Conservation (phyloP, 768 basidiomycete species). For the Agrocybe chaxingu region DNA sequence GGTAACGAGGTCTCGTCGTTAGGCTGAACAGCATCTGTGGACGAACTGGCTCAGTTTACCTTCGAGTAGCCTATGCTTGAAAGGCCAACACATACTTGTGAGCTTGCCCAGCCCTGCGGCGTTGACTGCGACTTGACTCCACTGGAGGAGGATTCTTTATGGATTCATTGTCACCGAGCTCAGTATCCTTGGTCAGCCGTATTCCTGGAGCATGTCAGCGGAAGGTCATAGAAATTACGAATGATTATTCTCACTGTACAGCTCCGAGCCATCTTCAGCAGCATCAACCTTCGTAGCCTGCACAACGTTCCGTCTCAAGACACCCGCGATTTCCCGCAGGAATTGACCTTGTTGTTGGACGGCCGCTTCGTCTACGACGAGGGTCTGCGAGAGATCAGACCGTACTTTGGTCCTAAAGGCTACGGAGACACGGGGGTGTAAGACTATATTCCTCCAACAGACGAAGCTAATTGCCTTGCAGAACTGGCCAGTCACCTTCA, state of each 20-base stretch:
- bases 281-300: conserved; percentile 60
- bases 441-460: not conserved
- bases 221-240: not conserved
- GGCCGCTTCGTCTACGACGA: conserved; percentile 40
- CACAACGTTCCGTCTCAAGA: conserved; percentile 80
- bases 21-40: conserved; percentile 37
- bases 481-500: conserved; percentile 55
- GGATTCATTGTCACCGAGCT: conserved; percentile 80
- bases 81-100: conserved; percentile 21
- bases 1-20: conserved; percentile 17
- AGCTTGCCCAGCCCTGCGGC: conserved; percentile 33
- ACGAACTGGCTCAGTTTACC: conserved; percentile 26
- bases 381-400: conserved; percentile 41
- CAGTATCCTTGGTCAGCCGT: conserved; percentile 74
- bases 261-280: conserved; percentile 33
- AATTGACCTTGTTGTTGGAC: conserved; percentile 56
- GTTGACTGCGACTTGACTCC: conserved; percentile 45
- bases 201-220: conserved; percentile 45
- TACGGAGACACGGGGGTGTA: conserved; percentile 24
- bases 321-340: conserved; percentile 67
- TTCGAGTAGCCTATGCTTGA: not conserved
- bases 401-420: conserved; percentile 77
- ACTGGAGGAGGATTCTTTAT: conserved; percentile 60
- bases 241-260: conserved; percentile 50
- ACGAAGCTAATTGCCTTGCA: conserved; percentile 39